Evolutionary conservation across 2,329 filamentous ascomycete species (phyloP).

Genomic region (Colletotrichum trifolii): DNA sequence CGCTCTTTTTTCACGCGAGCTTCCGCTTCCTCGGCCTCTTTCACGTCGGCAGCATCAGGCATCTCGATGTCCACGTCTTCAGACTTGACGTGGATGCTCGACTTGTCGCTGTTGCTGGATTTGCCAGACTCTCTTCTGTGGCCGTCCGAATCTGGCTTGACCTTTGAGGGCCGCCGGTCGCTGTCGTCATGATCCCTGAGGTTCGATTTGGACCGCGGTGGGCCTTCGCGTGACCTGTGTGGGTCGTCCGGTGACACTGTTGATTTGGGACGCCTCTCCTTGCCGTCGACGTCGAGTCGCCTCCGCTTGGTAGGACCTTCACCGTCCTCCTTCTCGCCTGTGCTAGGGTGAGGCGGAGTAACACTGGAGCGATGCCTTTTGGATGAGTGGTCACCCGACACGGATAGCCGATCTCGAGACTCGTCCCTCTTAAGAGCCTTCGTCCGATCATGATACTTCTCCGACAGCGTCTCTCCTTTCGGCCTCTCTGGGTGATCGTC

Average conservation of each 20-base stretch:
- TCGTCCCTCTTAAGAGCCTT: constrained; percentile 72
- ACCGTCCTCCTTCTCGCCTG: constrained; percentile 62
- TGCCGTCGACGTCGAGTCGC: constrained; percentile 65
- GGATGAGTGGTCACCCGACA: constrained; percentile 61
- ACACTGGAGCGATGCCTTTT: constrained; percentile 70
- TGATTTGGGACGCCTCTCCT: constrained; percentile 60
- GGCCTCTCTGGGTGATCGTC: constrained; percentile 63
- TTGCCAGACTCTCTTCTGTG: constrained; percentile 56
- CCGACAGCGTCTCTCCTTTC: constrained; percentile 54
- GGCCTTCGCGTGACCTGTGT: constrained; percentile 38
- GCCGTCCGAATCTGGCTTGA: constrained; percentile 49
- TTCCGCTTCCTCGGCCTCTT: constrained; percentile 43
- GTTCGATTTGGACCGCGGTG: constrained; percentile 42
- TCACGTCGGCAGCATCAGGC: constrained; percentile 56
- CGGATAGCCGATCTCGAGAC: constrained; percentile 64
- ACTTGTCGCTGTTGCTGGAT: constrained; percentile 55
- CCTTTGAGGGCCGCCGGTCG: constrained; percentile 42
- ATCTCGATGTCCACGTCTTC: constrained; percentile 68
- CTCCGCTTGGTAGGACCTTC: constrained; percentile 67
- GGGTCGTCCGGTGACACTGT: constrained; percentile 59
- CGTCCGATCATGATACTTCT: constrained; percentile 69
- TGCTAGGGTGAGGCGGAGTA: constrained; percentile 66
- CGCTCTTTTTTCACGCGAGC: constrained; percentile 48
- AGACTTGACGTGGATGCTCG: constrained; percentile 66
- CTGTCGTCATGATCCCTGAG: constrained; percentile 57